Conservation (phyloP, 2,329 filamentous ascomycete genomes). For the Blastomyces gilchristii region DNA sequence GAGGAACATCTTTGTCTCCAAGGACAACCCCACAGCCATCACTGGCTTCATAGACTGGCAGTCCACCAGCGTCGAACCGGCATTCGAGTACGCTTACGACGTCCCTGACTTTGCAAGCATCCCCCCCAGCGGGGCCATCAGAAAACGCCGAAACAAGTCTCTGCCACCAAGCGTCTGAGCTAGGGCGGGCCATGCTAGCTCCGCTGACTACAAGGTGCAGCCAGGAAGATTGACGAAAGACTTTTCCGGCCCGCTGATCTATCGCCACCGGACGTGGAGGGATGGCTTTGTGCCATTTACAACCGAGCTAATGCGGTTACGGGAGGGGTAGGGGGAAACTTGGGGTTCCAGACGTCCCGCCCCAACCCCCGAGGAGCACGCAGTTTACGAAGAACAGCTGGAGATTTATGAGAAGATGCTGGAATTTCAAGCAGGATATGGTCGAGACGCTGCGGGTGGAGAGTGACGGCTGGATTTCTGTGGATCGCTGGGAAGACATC, state of each 20-base stretch:
- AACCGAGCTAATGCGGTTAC: slow-evolving; percentile 34
- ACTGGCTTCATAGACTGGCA: too few species aligned
- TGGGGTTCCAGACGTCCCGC: slow-evolving; percentile 25
- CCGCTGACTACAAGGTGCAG: slow-evolving; percentile 8
- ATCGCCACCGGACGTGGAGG: slow-evolving; percentile 35
- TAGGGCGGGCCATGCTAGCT: too few species aligned
- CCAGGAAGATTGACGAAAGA: slow-evolving; percentile 27
- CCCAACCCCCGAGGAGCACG: slow-evolving; percentile 11
- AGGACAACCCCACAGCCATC: slow-evolving; percentile 29
- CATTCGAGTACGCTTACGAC: slow-evolving; percentile 25
- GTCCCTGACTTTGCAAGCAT: slow-evolving; percentile 31
- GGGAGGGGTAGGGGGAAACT: slow-evolving; percentile 29
- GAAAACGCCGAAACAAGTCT: too few species aligned
- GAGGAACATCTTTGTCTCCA: slow-evolving; percentile 36
- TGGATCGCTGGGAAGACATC: slow-evolving; percentile 12
- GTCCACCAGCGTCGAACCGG: too few species aligned
- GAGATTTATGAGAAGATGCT: slow-evolving; percentile 13
- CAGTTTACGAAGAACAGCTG: slow-evolving; percentile 13
- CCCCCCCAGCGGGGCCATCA: too few species aligned
- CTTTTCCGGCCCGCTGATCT: slow-evolving; percentile 33
- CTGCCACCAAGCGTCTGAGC: too few species aligned
- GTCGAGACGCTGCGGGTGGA: slow-evolving; percentile 14
- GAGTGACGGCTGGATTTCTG: slow-evolving; percentile 14
- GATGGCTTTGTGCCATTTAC: slow-evolving; percentile 30
- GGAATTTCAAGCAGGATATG: slow-evolving; percentile 14